Conservation (phyloP, 2,329 filamentous ascomycete species). For the Thielaviopsis cerberus region DNA sequence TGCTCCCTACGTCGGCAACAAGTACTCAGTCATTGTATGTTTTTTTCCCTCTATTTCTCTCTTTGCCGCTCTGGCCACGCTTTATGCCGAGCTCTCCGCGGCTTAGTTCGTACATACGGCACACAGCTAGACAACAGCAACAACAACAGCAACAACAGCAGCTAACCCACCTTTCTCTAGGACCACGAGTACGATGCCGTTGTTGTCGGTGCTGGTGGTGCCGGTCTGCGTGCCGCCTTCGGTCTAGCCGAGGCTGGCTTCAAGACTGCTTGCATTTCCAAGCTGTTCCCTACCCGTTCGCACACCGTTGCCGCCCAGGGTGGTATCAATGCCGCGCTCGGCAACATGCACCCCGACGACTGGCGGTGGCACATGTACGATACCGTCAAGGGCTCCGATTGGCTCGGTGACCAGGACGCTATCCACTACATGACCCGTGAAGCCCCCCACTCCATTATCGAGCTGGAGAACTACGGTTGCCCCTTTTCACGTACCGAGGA, state of each 20-base stretch:
- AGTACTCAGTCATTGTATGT: conserved; percentile 86
- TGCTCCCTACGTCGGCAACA: conserved; percentile 64
- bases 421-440: conserved; percentile 98
- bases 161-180: conserved; percentile 25
- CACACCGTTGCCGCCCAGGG: conserved; percentile 71
- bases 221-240: conserved; percentile 66
- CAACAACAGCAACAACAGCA: background rate
- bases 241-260: conserved; percentile 76
- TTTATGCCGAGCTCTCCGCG: background rate
- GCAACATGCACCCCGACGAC: conserved; percentile 96
- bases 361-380: conserved; percentile 99
- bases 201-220: conserved; percentile 71
- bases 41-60: conserved; percentile 3
- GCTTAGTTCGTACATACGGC: background rate
- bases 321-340: conserved; percentile 73
- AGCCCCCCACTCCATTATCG: conserved; percentile 76
- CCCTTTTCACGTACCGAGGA: conserved; percentile 94
- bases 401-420: conserved; percentile 91
- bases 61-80: background rate
- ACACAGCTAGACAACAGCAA: background rate
- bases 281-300: conserved; percentile 70
- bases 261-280: conserved; percentile 75
- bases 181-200: conserved; percentile 98
- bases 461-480: conserved; percentile 93
- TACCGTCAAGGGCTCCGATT: conserved; percentile 93